phyloP scores from a whole-genome alignment of 768 basidiomycete genomes.

The Boletus rubropictus region DNA sequence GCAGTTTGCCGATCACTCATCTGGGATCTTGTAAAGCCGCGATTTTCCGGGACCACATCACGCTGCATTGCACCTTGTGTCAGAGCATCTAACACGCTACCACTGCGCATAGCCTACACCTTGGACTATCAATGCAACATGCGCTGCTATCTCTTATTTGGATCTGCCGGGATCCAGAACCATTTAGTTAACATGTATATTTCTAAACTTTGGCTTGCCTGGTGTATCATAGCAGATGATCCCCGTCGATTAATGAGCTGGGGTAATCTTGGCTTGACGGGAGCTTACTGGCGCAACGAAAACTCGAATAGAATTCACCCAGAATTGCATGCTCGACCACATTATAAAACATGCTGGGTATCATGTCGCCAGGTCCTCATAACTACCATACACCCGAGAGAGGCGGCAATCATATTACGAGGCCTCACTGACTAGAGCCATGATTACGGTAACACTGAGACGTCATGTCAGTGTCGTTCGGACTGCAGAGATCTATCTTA shows the following conservation, averaged over 20 bases:
- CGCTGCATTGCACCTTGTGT: conserved; percentile 77
- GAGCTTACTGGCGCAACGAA: not conserved
- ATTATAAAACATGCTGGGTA: not conserved
- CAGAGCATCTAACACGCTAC: conserved; percentile 66
- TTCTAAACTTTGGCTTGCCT: conserved; percentile 15
- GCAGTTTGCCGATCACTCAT: conserved; percentile 8
- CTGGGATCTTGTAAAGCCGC: conserved; percentile 44
- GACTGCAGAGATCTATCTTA: conserved; percentile 33
- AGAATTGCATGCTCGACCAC: not conserved
- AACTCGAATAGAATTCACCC: not conserved
- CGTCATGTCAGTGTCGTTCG: conserved; percentile 7
- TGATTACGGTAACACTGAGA: conserved; percentile 62
- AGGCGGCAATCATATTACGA: conserved; percentile 24
- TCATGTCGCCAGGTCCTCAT: not conserved
- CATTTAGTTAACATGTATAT: conserved; percentile 26
- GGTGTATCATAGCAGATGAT: conserved; percentile 28
- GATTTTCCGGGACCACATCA: conserved; percentile 76
- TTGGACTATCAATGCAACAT: conserved; percentile 9
- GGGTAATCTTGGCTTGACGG: not conserved
- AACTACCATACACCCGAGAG: not conserved
- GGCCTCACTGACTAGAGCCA: conserved; percentile 63
- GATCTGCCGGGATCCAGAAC: conserved; percentile 19
- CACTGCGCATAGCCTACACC: conserved; percentile 6
- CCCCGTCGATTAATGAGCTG: conserved; percentile 11
- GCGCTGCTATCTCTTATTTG: conserved; percentile 5